Percentiles rank a stretch among this genome's conserved stretches.
phyloP scores from a whole-genome alignment of 305 asterid species.

The Plantago rigida region DNA sequence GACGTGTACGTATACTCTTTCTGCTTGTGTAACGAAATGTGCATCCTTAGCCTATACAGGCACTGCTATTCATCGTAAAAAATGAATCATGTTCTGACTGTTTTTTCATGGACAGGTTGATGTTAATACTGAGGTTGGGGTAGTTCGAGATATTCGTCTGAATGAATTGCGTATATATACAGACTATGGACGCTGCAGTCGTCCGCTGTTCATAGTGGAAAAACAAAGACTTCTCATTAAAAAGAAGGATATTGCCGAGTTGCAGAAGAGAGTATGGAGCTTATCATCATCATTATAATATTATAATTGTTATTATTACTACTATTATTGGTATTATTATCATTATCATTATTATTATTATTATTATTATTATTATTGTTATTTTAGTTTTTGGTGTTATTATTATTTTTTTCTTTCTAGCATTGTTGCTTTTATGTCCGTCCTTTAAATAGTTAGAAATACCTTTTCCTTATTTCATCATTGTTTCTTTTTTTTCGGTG shows the following conservation, averaged over 20 bases:
- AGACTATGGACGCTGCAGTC: slow-evolving; percentile 99
- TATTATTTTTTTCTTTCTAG: no score
- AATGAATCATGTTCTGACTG: slow-evolving; percentile 12
- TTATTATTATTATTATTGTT: no score
- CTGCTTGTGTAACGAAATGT: slow-evolving; percentile 6
- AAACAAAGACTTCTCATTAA: slow-evolving; percentile 79
- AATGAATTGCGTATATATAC: slow-evolving; percentile 90
- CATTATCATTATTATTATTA: no score
- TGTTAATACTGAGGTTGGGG: slow-evolving; percentile 95
- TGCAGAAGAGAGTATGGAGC: slow-evolving; percentile 77
- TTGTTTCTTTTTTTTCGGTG: neutral
- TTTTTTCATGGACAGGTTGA: slow-evolving; percentile 54
- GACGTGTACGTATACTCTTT: slow-evolving; percentile 56
- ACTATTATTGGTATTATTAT: no score
- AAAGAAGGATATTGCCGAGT: slow-evolving; percentile 67
- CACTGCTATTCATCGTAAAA: neutral
- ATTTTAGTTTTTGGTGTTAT: no score
- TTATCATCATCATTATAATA: neutral
- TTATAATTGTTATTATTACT: no score
- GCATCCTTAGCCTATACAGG: no score
- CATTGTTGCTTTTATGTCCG: slow-evolving; percentile 8
- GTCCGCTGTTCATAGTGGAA: slow-evolving; percentile 88
- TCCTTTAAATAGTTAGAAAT: neutral
- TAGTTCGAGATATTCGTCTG: slow-evolving; percentile 84
- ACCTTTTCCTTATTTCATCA: neutral